Base-by-base conservation (phyloP, 371 early-diverging fungal genomes). In the Apophysomyces sp. region DNA sequence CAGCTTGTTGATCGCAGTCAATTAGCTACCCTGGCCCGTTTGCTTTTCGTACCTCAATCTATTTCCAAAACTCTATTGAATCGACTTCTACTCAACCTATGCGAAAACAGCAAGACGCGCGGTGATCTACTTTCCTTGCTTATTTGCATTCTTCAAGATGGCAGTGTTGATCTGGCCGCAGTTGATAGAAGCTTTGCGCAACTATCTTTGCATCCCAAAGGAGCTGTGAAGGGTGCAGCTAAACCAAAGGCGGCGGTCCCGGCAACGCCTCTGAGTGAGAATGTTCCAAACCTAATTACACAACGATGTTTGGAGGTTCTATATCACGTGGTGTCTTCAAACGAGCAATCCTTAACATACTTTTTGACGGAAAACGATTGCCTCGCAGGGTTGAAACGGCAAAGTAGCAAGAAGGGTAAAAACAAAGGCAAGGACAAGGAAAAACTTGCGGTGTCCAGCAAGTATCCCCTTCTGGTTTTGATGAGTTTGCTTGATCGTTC, bases 61-160 rank as follows among this genome's bases (percentile, higher is more conserved):
- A 80, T 89, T 16, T 83, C 85, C 21, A 92, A 89, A 65, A 76
- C 86, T 18, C 77, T 89, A 32, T 69, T 96, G 37, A 86, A 86
- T 61, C 81, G 87, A 53, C 67, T 95, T 13, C 69, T 98, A 49
- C 81, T 90, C 54, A 94, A 94, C 70, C 84, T 98, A 6, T 92
- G 94, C 67, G 96, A 97, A 71, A 97, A 97, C 72, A 86, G 85
- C 63, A 87, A 88, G 62, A 92, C 96, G 1, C 84, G 98, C 9
- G 68, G 85, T 8, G 98, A 98, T 58, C 71, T 97, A 1, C 77
- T 98, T 13, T 87, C 91, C 1, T 81, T 96, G 39, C 74, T 98
- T 57, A 82, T 98, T 15, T 91, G 92, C 28, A 87, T 96, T 27
- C 80, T 98, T 41, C 90, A 91, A 58, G 93, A 94, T 60, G 93